Base-by-base conservation (phyloP, 208 protist genomes). In the Blechomonas ayalai region DNA sequence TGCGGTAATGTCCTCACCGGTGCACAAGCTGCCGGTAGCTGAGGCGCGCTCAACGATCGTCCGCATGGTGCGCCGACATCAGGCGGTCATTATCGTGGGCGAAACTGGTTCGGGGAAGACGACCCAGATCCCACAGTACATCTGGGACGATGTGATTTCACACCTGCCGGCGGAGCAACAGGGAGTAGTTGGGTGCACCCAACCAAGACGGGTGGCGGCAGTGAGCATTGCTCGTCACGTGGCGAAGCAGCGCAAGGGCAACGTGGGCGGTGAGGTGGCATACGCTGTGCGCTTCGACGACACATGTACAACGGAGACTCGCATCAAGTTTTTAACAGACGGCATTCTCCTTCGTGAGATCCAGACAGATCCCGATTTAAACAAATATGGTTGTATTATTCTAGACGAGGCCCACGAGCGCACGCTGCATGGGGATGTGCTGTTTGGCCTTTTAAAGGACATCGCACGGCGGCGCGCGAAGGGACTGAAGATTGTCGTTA, bases 331-430 rank as follows among this genome's bases (percentile, higher is more conserved):
- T 53, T 66, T 98, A 38, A 98, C 97, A 4, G 96, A 98, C 50
- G 96, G 96, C 66, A 97, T 99, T 80, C 63, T 99, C 10, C 64
- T 98, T 2, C 89, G 97, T 31, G 95, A 98, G 59, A 91, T 97
- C 22, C 84, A 97, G 52, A 42, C 76, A 0, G 93, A 98, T 65
- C 77, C 90, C 7, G 50, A 75, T n/a, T 59, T 99, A 25, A 35
- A 35, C 24, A 64, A 90, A 35, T 99, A 99, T 65, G 77, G 79
- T 34, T 92, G 95, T 42, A 91, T 99, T 25, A 98, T 99, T 45
- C 83, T 99, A n/a, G 99, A 99, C 76, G 99, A 99, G 79, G 97
- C 98, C 10, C 98, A 99, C 80, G 98, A 99, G 77, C 78, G 98
- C 28, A 99, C 97, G 3, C 82, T 99, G 40, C 82, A 96, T 55